phyloP scores from a whole-genome alignment of 169 alveolate species.

The Neospora caninum region DNA sequence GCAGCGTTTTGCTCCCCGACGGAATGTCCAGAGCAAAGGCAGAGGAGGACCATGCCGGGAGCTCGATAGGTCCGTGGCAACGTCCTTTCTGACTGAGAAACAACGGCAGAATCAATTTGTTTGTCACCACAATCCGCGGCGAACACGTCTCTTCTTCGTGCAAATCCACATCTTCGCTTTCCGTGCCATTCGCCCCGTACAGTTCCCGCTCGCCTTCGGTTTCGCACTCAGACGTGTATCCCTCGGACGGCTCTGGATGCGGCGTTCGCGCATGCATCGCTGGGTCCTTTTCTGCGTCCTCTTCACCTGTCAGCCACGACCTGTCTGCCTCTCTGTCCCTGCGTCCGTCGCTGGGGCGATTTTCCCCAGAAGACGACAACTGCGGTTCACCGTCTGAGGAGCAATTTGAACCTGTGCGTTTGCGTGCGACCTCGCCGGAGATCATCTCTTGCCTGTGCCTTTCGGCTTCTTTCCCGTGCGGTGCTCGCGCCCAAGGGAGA shows the following conservation, averaged over 20 bases:
- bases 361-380: too few species aligned
- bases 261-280: too few species aligned
- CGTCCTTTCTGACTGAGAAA: constrained; percentile 1
- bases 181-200: not conserved
- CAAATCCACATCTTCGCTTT: not conserved
- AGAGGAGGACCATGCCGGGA: not conserved
- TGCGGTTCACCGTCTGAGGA: too few species aligned
- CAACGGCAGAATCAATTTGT: constrained; percentile 7
- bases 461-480: too few species aligned
- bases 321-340: not conserved
- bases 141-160: not conserved
- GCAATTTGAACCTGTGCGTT: too few species aligned
- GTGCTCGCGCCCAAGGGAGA: not conserved
- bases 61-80: not conserved
- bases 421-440: too few species aligned
- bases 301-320: not conserved
- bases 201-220: not conserved
- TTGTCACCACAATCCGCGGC: not conserved
- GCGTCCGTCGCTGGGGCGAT: too few species aligned
- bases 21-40: constrained; percentile 28
- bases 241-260: too few species aligned
- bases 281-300: not conserved
- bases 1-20: not conserved
- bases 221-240: too few species aligned
- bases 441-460: too few species aligned